Percentiles rank a stretch among this genome's conserved stretches.
Conservation (phyloP, 257 asterid species). For the Marsdenia floribunda region DNA sequence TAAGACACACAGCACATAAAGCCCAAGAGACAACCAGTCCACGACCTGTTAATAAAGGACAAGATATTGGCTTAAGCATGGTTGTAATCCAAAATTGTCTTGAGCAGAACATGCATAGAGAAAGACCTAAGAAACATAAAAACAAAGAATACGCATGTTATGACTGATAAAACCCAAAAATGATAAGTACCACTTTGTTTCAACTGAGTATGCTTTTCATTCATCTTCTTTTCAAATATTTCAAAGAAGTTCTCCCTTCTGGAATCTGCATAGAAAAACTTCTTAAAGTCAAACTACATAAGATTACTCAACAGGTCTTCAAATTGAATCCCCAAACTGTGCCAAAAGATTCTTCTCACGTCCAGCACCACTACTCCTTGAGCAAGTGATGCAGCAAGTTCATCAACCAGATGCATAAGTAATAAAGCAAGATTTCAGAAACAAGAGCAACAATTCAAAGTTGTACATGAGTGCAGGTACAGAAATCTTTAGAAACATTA, state of each 20-base stretch:
- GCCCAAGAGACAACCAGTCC: conserved; percentile 96
- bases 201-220: conserved; percentile 63
- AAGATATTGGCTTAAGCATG: conserved; percentile 23
- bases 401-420: not conserved
- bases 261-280: conserved; percentile 64
- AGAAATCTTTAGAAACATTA: not conserved
- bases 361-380: not conserved
- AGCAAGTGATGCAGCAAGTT: not conserved
- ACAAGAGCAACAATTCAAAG: conserved; percentile 1
- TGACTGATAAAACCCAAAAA: conserved; percentile 9
- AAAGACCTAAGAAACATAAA: not conserved
- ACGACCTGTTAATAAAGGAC: conserved; percentile 64
- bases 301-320: not conserved
- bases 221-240: conserved; percentile 82
- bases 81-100: not conserved
- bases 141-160: not conserved
- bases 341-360: not conserved
- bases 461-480: not conserved
- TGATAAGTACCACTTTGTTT: conserved; percentile 72
- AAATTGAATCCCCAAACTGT: not conserved
- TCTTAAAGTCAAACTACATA: not conserved
- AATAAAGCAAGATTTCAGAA: not conserved
- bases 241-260: conserved; percentile 66
- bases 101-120: not conserved
- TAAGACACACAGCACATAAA: conserved; percentile 80